A percentile compares a stretch with the other conserved stretches of the same genome.
phyloP scores from a whole-genome alignment of 495 filamentous ascomycete genomes.

The Immersiella caudata region DNA sequence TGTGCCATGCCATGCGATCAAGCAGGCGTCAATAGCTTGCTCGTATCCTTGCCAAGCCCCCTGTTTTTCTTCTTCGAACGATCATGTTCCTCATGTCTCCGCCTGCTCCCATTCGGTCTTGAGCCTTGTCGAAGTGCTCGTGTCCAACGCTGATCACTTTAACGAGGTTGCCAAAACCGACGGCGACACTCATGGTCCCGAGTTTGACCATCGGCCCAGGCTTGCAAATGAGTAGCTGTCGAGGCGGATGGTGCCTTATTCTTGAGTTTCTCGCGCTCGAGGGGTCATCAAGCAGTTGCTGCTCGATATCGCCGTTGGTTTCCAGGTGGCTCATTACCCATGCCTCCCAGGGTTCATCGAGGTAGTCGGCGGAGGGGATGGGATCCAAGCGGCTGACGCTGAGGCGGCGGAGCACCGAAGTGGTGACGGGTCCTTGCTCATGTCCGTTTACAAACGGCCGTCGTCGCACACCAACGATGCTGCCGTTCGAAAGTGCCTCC shows the following conservation, averaged over 20 bases:
- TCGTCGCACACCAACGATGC: constrained; percentile 51
- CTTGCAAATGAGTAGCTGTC: constrained; percentile 59
- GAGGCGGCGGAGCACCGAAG: constrained; percentile 33
- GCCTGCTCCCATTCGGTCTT: constrained; percentile 29
- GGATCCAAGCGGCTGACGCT: constrained; percentile 5
- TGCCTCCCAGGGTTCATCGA: constrained; percentile 57
- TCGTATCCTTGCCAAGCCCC: not conserved
- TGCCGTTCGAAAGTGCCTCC: constrained; percentile 51
- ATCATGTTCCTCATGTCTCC: constrained; percentile 36
- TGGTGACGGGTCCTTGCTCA: constrained; percentile 12
- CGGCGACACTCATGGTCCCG: constrained; percentile 61
- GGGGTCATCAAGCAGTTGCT: constrained; percentile 37
- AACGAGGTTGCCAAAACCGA: constrained; percentile 68
- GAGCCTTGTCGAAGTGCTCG: constrained; percentile 57
- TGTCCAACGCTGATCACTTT: constrained; percentile 66
- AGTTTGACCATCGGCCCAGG: constrained; percentile 62
- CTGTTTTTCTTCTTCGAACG: constrained; percentile 38
- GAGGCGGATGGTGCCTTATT: constrained; percentile 23
- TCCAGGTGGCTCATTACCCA: constrained; percentile 61
- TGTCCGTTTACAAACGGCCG: constrained; percentile 11
- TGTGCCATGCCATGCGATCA: not conserved
- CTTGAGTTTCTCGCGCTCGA: constrained; percentile 30
- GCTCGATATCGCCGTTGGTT: constrained; percentile 42
- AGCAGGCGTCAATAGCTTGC: not conserved
- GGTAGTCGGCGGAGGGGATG: constrained; percentile 1